These are phyloP conservation scores for Leishmania mexicana DNA, from an alignment of 208 protist genomes.

Conservation along the genomic window DNA sequence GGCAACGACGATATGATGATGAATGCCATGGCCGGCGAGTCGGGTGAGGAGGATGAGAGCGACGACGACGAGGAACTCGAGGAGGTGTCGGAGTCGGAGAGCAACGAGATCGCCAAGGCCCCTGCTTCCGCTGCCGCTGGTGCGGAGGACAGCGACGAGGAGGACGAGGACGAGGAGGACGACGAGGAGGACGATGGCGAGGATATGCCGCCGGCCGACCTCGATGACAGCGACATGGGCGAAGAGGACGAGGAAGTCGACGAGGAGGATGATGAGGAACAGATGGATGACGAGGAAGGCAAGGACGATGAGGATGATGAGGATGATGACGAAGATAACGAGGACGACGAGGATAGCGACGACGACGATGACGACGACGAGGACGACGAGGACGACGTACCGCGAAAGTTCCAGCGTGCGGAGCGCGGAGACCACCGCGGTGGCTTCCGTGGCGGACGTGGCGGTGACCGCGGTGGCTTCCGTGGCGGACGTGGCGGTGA, in stretches of 20 bases:
- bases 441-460: slow-evolving; percentile 35
- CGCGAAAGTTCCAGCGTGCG: slow-evolving; percentile 77
- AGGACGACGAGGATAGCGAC: slow-evolving; percentile 42
- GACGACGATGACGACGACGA: slow-evolving; percentile 45
- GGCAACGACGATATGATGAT: slow-evolving; percentile 68
- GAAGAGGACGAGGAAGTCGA: slow-evolving; percentile 26
- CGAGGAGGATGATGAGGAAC: slow-evolving; percentile 27
- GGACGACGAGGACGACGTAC: slow-evolving; percentile 49
- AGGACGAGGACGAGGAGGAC: slow-evolving; percentile 28
- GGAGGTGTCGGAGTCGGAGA: slow-evolving; percentile 35
- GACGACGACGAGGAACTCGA: slow-evolving; percentile 58
- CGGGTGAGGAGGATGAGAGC: slow-evolving; percentile 31
- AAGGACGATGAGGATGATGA: slow-evolving; percentile 20
- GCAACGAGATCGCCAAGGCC: slow-evolving; percentile 27
- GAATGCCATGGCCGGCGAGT: slow-evolving; percentile 41
- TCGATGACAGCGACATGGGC: not conserved
- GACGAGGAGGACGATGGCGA: slow-evolving; percentile 40
- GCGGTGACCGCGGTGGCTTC: slow-evolving; percentile 44
- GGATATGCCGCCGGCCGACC: not conserved
- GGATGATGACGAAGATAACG: slow-evolving; percentile 26
- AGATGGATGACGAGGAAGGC: slow-evolving; percentile 33
- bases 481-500: slow-evolving; percentile 51
- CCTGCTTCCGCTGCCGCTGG: slow-evolving; percentile 16
- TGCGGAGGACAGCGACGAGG: slow-evolving; percentile 32
- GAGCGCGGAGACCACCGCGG: slow-evolving; percentile 56